phyloP scores from a whole-genome alignment of 2,329 filamentous ascomycete genomes.

The Alternaria sp. region DNA sequence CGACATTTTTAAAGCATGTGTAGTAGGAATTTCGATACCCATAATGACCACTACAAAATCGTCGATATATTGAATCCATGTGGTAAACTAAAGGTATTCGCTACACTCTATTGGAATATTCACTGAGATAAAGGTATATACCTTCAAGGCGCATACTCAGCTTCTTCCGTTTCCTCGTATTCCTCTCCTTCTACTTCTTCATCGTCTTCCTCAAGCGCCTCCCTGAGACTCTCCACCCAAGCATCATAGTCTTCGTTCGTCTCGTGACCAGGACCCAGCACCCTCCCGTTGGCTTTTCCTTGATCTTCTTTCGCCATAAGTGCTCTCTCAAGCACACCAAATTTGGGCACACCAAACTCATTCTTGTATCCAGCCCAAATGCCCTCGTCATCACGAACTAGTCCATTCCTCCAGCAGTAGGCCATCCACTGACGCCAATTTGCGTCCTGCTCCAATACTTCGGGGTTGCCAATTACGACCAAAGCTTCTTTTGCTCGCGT shows the following conservation, averaged over 20 bases:
- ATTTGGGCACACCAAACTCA: conserved; percentile 5
- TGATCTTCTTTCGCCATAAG: conserved; percentile 32
- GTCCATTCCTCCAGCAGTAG: conserved; percentile 51
- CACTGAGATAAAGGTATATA: too few relatives aligned
- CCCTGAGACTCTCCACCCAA: conserved; percentile 33
- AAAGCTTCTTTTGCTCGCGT: conserved; percentile 55
- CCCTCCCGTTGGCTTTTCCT: conserved; percentile 6
- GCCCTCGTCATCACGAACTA: conserved; percentile 19
- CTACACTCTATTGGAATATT: neutral
- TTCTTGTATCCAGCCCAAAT: conserved; percentile 8
- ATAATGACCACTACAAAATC: neutral
- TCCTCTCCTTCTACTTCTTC: conserved; percentile 11
- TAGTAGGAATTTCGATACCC: neutral
- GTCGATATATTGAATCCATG: neutral
- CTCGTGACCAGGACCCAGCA: conserved; percentile 23
- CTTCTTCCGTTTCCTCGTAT: neutral
- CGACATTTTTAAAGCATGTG: neutral
- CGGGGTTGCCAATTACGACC: conserved; percentile 53
- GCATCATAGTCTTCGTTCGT: conserved; percentile 30
- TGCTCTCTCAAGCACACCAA: conserved; percentile 40
- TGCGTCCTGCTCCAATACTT: conserved; percentile 48
- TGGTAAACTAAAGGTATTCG: neutral
- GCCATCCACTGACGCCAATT: conserved; percentile 50
- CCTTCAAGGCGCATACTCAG: neutral
- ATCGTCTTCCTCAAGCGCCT: conserved; percentile 29